These are phyloP conservation scores for Tricholomella constricta DNA, from an alignment of 768 basidiomycete species.

Conservation along the genomic window DNA sequence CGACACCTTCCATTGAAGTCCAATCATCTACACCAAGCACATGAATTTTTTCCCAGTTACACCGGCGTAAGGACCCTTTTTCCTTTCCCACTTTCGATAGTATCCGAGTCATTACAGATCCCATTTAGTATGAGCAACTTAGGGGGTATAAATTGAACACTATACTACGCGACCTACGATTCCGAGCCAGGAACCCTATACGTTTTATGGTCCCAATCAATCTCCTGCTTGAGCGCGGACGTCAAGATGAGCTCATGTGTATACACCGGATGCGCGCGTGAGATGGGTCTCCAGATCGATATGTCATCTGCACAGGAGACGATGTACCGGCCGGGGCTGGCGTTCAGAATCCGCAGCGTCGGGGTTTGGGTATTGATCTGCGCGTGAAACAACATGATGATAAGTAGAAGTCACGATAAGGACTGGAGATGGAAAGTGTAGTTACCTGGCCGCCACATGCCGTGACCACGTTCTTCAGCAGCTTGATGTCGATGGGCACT, in stretches of 20 bases:
- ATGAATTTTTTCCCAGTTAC: too few relatives aligned
- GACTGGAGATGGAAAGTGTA: constrained; percentile 1
- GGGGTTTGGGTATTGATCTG: constrained; percentile 51
- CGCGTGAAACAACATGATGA: constrained; percentile 6
- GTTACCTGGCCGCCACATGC: constrained; percentile 74
- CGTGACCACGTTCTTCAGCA: constrained; percentile 69
- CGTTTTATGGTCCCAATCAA: constrained; percentile 58
- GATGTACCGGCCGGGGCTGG: constrained; percentile 54
- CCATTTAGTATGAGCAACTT: background rate
- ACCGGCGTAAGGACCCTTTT: too few relatives aligned
- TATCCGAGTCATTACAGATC: too few relatives aligned
- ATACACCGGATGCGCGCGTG: constrained; percentile 56
- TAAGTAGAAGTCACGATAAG: too few relatives aligned
- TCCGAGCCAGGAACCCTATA: constrained; percentile 32
- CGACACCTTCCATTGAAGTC: too few relatives aligned
- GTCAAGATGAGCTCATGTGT: constrained; percentile 67
- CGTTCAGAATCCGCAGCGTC: constrained; percentile 55
- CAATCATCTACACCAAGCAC: too few relatives aligned
- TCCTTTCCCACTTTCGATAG: too few relatives aligned
- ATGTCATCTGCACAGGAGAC: constrained; percentile 68
- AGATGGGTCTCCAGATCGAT: constrained; percentile 66
- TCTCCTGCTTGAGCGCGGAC: constrained; percentile 63
- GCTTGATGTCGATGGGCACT: constrained; percentile 55
- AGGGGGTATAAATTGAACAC: background rate
- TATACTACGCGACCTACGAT: background rate